Percentiles rank a stretch among this genome's conserved stretches.
These are phyloP conservation scores for Colletotrichum cuscutae DNA, from an alignment of 2,329 filamentous ascomycete species.

Conservation along the genomic window DNA sequence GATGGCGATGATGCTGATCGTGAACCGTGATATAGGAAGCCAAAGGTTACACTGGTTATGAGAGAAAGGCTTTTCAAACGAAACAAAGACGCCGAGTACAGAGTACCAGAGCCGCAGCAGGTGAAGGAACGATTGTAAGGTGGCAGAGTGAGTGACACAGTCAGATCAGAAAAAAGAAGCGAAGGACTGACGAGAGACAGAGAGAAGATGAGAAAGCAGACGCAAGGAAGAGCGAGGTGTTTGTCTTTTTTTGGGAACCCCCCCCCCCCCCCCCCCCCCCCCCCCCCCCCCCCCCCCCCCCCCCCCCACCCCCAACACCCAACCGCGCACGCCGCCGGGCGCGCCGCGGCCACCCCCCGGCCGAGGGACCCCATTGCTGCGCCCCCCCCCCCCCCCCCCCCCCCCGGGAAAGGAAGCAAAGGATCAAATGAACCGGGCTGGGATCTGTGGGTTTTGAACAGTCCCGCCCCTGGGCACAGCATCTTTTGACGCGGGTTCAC, in stretches of 20 bases:
- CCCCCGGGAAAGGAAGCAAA: background rate
- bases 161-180: background rate
- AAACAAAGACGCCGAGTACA: background rate
- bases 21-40: background rate
- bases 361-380: no score
- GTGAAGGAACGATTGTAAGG: background rate
- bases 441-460: slow-evolving; percentile 3
- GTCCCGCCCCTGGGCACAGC: slow-evolving; percentile 30
- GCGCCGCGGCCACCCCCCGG: no score
- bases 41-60: slow-evolving; percentile 1
- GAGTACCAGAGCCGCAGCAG: background rate
- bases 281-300: no score
- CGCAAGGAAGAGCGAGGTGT: slow-evolving; percentile 1
- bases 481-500: slow-evolving; percentile 11
- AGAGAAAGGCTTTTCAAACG: background rate
- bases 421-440: slow-evolving; percentile 1
- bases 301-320: no score
- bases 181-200: no score
- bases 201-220: background rate
- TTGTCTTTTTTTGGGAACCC: slow-evolving; percentile 14
- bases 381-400: no score
- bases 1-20: background rate
- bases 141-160: slow-evolving; percentile 25
- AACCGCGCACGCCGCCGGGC: no score
- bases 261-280: no score